Evolutionary conservation across 2,329 filamentous ascomycete genomes (phyloP).

Genomic region (Paecilomyces fulvus): DNA sequence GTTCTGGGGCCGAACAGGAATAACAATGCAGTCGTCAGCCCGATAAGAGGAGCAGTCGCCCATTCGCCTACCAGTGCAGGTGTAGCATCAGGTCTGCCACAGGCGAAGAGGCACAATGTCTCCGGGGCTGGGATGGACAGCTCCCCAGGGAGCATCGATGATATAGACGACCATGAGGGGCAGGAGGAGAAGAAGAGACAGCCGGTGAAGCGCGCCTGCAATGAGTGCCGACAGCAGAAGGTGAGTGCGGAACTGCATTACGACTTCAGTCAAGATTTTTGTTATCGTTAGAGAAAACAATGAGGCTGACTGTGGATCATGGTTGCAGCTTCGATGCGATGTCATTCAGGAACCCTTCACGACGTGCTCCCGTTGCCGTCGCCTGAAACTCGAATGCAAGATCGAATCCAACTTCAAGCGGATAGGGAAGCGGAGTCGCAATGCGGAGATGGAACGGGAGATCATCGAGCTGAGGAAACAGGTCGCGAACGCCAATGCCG

Average conservation of each 20-base stretch:
- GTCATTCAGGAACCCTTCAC: conserved; percentile 57
- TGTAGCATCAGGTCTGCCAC: conserved; percentile 20
- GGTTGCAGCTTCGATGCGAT: conserved; percentile 54
- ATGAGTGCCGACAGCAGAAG: conserved; percentile 63
- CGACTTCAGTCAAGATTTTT: neutral
- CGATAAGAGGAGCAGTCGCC: conserved; percentile 28
- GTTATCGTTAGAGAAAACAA: conserved; percentile 1
- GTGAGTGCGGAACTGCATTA: conserved; percentile 29
- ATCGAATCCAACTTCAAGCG: conserved; percentile 63
- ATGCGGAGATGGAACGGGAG: conserved; percentile 56
- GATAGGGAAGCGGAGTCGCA: conserved; percentile 56
- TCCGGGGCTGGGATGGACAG: conserved; percentile 37
- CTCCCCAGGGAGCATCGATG: conserved; percentile 39
- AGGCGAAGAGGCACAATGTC: conserved; percentile 35
- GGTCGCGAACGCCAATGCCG: conserved; percentile 28
- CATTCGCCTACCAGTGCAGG: conserved; percentile 19
- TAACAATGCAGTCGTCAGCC: conserved; percentile 29
- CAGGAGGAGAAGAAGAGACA: conserved; percentile 37
- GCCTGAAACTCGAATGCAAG: conserved; percentile 55
- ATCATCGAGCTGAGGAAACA: conserved; percentile 44
- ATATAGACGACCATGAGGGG: conserved; percentile 35
- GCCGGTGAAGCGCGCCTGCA: conserved; percentile 55
- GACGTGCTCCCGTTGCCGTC: conserved; percentile 54
- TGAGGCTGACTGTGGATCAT: neutral
- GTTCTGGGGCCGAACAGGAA: conserved; percentile 16